Base-by-base conservation (phyloP, 2,329 filamentous ascomycete species). In the Orbilia oligospora region DNA sequence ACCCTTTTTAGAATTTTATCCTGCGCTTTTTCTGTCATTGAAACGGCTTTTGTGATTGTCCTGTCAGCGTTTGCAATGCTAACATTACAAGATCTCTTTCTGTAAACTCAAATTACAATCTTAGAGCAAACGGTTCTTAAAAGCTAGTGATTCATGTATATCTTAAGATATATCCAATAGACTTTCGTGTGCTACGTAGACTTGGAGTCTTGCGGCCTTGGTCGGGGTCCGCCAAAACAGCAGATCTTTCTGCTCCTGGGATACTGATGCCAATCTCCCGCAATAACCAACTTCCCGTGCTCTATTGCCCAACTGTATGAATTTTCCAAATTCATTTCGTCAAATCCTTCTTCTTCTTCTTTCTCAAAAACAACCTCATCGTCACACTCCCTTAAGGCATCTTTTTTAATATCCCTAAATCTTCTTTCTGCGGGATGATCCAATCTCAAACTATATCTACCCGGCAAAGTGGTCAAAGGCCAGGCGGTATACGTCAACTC, bases 241-340 rank as follows among this genome's bases (percentile, higher is more conserved):
- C 38, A 3, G 16, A 41, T 5, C 38, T 5, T 41, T 9, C 8
- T 36, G 33, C 38, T 41, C 14, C 38, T 14, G 12, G 38, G 38
- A 14, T 14, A 30, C 27, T 30, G 3, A 30, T 41, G 14, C 14
- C 3, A 41, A 5, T 41, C 38, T 9, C 2, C 38, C 12, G 27
- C 18, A 3, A 66, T 8, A 8, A 56, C 51, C 24, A 68, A 16
- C 10, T 30, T 46, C 9, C 65, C 65, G 1, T 30, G 16, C 10
- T 30, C 33, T 12, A 61, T 49, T 5, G 38, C 53, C 66, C 66
- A 69, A 24, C 9, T 22, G 18, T 49, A 58, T 24, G 10, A 5
- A 3, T 14, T 24, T 1, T 20, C n/a, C 27, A 69, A 38, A 9
- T 48, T 36, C 41, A 20, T 48, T 8, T 20, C 51, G 20, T 38